Base-by-base conservation (phyloP, 768 basidiomycete species). In the Panus rudis region DNA sequence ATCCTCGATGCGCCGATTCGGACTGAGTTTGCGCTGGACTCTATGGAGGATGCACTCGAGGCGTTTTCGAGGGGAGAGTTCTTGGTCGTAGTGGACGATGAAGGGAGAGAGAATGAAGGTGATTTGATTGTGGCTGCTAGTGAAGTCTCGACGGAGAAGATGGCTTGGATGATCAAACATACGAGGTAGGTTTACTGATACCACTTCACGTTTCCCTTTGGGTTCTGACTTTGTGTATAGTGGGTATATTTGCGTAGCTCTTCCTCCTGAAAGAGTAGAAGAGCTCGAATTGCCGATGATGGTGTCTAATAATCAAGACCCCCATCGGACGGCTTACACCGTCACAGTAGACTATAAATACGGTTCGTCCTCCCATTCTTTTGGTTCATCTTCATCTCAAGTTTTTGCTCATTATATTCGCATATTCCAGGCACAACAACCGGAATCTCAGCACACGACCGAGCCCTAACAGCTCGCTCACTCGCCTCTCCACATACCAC, bases 151-250 rank as follows among this genome's bases (percentile, higher is more conserved):
- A 89, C 91, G 1, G 89, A 97, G 64, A 89, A 92, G 58, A 98
- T 99, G 96, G 94, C 96, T 1, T 99, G 91, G 91, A 86, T 99
- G 77, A 92, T 99, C 61, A 85, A 86, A 58, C 83, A 93, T 61
- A 90, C 92, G 0, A 96, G 92, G 94, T 93, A 40, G 46, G 77
- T 62, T 28, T 11, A 32, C 23, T 13, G 16, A 32, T 42, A 46
- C 54, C 50, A 59, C 44, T 23, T 39, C 27, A n/a, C 20, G 39
- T 2, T 24, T 11, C 2, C 13, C 25, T 23, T 6, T 14, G n/a
- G 30, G 20, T 16, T 41, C 32, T 21, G 34, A 14, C 24, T 32
- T 14, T 11, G n/a, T 25, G 12, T 21, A 6, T 56, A 98, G 96
- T 57, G 94, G 96, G 1, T 98, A 88, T 66, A 82, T 99, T 50